phyloP scores from a whole-genome alignment of 345 rosid species.

The Garcia nutans region DNA sequence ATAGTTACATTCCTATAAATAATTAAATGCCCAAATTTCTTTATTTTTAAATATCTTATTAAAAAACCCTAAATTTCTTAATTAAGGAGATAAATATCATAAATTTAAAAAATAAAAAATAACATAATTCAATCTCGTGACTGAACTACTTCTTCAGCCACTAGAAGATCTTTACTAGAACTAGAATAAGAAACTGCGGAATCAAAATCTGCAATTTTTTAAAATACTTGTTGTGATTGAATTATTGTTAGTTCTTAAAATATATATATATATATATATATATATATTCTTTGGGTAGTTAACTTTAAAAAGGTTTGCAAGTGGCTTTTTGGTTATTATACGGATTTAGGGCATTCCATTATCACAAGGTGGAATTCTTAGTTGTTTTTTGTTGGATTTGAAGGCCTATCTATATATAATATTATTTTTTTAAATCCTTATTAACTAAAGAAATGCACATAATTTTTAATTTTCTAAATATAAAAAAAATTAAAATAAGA shows the following conservation, averaged over 20 bases:
- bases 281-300: slow-evolving; percentile 19
- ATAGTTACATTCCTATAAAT: too few species aligned
- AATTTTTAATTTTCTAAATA: too few species aligned
- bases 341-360: neutral
- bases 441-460: too few species aligned
- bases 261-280: too few species aligned
- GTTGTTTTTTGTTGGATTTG: slow-evolving; percentile 33
- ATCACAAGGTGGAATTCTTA: slow-evolving; percentile 48
- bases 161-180: slow-evolving; percentile 15
- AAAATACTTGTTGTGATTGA: neutral
- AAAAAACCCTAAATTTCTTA: too few species aligned
- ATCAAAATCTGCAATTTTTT: slow-evolving; percentile 1
- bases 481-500: too few species aligned
- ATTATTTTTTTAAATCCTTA: too few species aligned
- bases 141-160: slow-evolving; percentile 15
- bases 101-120: too few species aligned
- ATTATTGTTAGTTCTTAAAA: slow-evolving; percentile 13
- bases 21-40: too few species aligned
- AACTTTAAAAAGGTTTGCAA: slow-evolving; percentile 35
- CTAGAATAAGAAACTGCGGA: slow-evolving; percentile 29
- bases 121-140: neutral
- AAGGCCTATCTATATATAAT: slow-evolving; percentile 1
- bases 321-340: slow-evolving; percentile 29
- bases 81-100: too few species aligned
- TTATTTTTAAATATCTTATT: too few species aligned